Evolutionary conservation across 140 eudicot genomes (phyloP).

Genomic region (Flaveria floridana): DNA sequence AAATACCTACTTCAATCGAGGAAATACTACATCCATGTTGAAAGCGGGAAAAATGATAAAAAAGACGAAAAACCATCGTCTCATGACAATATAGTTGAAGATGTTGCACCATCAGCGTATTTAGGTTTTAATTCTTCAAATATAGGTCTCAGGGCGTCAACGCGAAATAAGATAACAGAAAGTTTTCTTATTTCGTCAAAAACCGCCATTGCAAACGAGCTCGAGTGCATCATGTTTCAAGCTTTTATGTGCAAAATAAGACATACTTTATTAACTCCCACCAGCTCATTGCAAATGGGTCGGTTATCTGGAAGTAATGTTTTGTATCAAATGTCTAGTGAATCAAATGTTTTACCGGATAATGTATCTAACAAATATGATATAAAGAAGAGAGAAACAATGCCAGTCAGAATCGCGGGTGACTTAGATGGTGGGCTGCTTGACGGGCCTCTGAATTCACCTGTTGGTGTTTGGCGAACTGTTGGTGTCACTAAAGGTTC

Average conservation of each 20-base stretch:
- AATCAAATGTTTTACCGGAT: conserved; percentile 48
- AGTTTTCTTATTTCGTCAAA: conserved; percentile 47
- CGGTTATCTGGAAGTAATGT: conserved; percentile 53
- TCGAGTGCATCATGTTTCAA: conserved; percentile 86
- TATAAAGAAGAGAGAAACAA: conserved; percentile 69
- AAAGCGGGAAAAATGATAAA: conserved; percentile 41
- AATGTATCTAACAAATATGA: conserved; percentile 58
- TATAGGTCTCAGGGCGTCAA: conserved; percentile 39
- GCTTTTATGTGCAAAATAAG: conserved; percentile 88
- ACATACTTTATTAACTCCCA: conserved; percentile 55
- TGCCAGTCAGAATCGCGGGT: conserved; percentile 90
- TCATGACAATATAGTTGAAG: conserved; percentile 38
- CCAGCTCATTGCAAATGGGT: conserved; percentile 44
- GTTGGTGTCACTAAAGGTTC: conserved; percentile 76
- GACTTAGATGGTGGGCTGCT: conserved; percentile 73
- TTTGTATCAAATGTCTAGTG: conserved; percentile 52
- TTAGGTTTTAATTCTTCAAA: conserved; percentile 48
- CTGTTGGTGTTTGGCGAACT: conserved; percentile 99
- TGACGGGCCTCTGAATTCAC: conserved; percentile 71
- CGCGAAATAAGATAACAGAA: conserved; percentile 39
- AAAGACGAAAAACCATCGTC: conserved; percentile 31
- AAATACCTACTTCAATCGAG: conserved; percentile 44
- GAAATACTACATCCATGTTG: conserved; percentile 67
- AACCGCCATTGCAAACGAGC: conserved; percentile 75
- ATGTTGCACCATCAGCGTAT: conserved; percentile 36